A percentile compares a stretch with the other conserved stretches of the same genome.
These are phyloP conservation scores for Colletotrichum sp. DNA, from an alignment of 2,329 filamentous ascomycete species.

Conservation along the genomic window DNA sequence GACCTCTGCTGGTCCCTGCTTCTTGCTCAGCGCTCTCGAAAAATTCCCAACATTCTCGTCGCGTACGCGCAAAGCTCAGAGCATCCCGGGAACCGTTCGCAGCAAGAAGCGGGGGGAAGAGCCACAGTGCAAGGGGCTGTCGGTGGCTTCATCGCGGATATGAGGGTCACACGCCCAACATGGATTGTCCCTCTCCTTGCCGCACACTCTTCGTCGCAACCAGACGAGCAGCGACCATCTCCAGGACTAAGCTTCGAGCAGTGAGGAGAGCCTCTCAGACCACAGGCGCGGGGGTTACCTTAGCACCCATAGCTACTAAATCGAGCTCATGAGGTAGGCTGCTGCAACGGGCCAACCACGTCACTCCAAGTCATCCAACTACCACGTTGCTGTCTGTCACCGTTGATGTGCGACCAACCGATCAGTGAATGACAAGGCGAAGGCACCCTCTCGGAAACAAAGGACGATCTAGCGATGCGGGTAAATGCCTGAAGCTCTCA, in stretches of 20 bases:
- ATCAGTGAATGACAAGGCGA: not conserved
- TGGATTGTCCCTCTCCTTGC: not conserved
- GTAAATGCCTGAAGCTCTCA: not conserved
- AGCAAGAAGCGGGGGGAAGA: not conserved
- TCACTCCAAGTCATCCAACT: conserved; percentile 9
- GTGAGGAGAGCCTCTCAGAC: not conserved
- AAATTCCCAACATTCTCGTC: conserved; percentile 18
- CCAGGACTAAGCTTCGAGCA: not conserved
- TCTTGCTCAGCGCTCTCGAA: not conserved
- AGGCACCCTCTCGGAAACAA: not conserved
- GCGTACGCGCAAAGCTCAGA: conserved; percentile 16
- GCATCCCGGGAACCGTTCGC: conserved; percentile 3
- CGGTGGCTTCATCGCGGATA: not conserved
- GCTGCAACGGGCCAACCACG: conserved; percentile 17
- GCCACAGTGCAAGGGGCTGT: not conserved
- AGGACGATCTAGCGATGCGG: not conserved
- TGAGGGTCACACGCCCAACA: not conserved
- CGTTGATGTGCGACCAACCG: not conserved
- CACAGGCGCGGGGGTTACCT: not conserved
- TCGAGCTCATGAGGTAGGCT: not conserved
- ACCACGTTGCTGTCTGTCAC: not conserved
- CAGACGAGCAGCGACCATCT: not conserved
- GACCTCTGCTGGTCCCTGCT: not conserved
- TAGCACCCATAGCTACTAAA: not conserved
- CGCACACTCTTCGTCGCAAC: not conserved